Evolutionary conservation across 208 protist genomes (phyloP), one percentile per base, ranked within the genome.

Genomic region (Strigomonas oncopelti): DNA sequence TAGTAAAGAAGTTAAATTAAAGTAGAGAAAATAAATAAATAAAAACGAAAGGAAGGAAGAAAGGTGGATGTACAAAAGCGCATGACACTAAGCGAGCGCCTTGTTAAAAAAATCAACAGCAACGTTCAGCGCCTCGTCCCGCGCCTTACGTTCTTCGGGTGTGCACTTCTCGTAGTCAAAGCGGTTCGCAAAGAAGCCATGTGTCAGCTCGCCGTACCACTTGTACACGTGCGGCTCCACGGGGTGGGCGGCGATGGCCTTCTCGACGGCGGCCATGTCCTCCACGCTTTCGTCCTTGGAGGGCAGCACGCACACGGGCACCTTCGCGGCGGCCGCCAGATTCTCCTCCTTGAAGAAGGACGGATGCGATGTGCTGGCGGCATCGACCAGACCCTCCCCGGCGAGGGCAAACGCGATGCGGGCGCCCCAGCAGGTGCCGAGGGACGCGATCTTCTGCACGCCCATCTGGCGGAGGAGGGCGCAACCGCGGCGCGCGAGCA

Each of bases 351-450:
- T 71, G 36, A 85, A 65, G 55, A 69, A 76, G 2, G 74, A 71
- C 4, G 84, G 77, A 42, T 90, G 84, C 0, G 80, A 66, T 5
- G 71, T 59, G 24, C 67, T 71, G 0, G 67, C 67, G 14, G 69
- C 74, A 29, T 85, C 78, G 38, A 78, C 56, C 48, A 64, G 48
- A 18, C 67, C 38, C 5, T 73, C 63, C 22, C 20, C 71, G 2
- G 69, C 61, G 13, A 81, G 46, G 4, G 62, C 38, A 27, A 87
- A 73, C 0, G 72, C 27, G 42, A 84, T 38, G 27, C 29, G 8
- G 8, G 71, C 64, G 0, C 84, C 84, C 79, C 84, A 90, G 79
- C 84, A 90, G 65, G 83, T 75, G 25, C 81, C 84, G 1, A 88
- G 46, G 1, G 67, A 60, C 0, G 57, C 78, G 32, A 90, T 65